phyloP scores from a whole-genome alignment of 2,329 filamentous ascomycete species.

The Colletotrichum sp. region DNA sequence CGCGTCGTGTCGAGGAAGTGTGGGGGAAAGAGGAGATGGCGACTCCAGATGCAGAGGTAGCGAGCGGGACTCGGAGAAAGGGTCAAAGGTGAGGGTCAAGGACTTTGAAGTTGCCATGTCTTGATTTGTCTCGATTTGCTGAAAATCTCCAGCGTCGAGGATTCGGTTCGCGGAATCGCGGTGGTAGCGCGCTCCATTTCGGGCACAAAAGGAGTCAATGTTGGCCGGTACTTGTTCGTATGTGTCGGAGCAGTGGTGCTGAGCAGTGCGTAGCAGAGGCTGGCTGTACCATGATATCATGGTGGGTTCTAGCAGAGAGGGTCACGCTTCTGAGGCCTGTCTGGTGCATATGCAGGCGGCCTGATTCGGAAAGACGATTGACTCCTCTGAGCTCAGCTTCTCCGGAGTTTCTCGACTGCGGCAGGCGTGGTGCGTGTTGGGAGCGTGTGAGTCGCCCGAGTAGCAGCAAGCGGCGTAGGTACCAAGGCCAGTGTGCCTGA shows the following conservation, averaged over 20 bases:
- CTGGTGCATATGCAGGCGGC: slow-evolving; percentile 17
- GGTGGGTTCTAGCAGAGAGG: slow-evolving; percentile 6
- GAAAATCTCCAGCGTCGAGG: neutral
- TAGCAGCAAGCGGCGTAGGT: neutral
- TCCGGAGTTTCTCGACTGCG: neutral
- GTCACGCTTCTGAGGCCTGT: slow-evolving; percentile 14
- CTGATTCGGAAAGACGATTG: slow-evolving; percentile 11
- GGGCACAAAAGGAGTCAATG: slow-evolving; percentile 9
- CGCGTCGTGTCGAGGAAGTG: slow-evolving; percentile 10
- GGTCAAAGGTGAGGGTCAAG: neutral
- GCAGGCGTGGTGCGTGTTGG: neutral
- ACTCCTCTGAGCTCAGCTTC: neutral
- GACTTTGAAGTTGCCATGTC: neutral
- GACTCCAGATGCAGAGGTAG: neutral
- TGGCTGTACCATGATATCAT: slow-evolving; percentile 21
- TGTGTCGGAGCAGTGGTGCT: neutral
- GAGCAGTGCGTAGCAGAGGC: neutral
- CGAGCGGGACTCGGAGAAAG: slow-evolving; percentile 5
- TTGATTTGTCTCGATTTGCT: neutral
- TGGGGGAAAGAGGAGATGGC: slow-evolving; percentile 4
- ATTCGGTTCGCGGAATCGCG: slow-evolving; percentile 5
- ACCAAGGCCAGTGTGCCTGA: neutral
- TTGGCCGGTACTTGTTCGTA: slow-evolving; percentile 14
- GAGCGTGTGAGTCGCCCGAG: neutral
- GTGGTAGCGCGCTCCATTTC: neutral